Base-by-base conservation (phyloP, 2,329 filamentous ascomycete species). In the Xylariaceae sp. region DNA sequence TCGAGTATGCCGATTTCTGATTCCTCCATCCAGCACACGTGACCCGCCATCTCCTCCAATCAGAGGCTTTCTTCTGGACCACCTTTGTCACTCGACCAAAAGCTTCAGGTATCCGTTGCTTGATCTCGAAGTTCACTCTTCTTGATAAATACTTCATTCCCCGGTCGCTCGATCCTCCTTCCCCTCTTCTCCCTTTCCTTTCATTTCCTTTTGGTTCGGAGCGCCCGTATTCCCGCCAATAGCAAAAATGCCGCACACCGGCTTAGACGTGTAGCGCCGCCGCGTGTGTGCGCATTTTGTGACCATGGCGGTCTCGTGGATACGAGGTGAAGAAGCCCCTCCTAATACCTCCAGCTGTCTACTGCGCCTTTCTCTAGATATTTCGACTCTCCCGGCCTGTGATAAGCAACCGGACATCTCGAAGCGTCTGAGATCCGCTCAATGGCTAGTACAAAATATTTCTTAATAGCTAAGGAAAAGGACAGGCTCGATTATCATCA, bases 211-310 rank as follows among this genome's bases (percentile, higher is more conserved):
- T 42, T 10, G 10, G 26, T 30, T 42, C 9, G 10, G 16, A 42
- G 5, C 40, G 26, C 30, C n/a, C 16, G 11, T 42, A 42, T 29
- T 30, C 24, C 40, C 16, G 15, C 40, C 16, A 42, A 42, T 21
- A 42, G 26, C 26, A 21, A 42, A 18, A 42, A 30, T 42, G 26
- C 40, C 26, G 40, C 40, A 30, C 40, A 26, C 40, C 16, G 30
- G 40, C 24, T 42, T 10, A 42, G 26, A 42, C 40, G 15, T 42
- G 26, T 9, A 21, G 16, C 26, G 40, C 23, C 18, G 39, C 16
- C 16, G 40, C 26, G 40, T 42, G 16, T 42, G 9, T 27, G 24
- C 37, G 23, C 24, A 41, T 41, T 41, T 41, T 41, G 23, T 27
- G 15, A 41, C 23, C 15, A 41, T 21, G 23, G 37, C 37, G 13